These are phyloP conservation scores for Pyrrhoderma lamaoense DNA, from an alignment of 1,284 basidiomycete species.

Conservation along the genomic window DNA sequence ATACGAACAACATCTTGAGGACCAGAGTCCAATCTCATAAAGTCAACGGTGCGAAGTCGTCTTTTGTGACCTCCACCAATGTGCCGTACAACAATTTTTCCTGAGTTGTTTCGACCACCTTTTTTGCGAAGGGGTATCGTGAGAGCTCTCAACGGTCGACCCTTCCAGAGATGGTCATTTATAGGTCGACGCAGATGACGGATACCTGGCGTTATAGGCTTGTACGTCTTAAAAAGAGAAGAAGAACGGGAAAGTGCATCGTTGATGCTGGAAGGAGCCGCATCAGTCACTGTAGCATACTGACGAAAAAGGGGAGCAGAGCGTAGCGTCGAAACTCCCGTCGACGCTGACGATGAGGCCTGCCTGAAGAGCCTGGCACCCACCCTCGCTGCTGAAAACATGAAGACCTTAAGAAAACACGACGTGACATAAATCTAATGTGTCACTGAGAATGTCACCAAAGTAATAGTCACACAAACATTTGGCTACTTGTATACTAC, in stretches of 20 bases:
- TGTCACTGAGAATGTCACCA: background rate
- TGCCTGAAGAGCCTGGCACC: conserved; percentile 12
- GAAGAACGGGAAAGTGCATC: conserved; percentile 35
- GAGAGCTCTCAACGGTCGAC: conserved; percentile 76
- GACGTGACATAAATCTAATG: conserved; percentile 5
- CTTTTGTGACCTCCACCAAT: conserved; percentile 89
- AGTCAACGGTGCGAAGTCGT: conserved; percentile 85
- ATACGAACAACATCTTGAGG: conserved; percentile 87
- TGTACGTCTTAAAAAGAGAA: conserved; percentile 80
- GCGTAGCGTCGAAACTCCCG: background rate
- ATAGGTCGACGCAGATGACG: conserved; percentile 83
- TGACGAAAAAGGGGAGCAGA: conserved; percentile 18
- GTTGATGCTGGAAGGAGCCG: conserved; percentile 27
- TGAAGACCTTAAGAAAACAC: conserved; percentile 10
- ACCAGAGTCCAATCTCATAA: conserved; percentile 69
- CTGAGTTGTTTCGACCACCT: conserved; percentile 82
- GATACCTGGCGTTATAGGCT: conserved; percentile 80
- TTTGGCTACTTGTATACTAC: background rate
- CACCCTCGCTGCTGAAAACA: conserved; percentile 18
- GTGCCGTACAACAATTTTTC: conserved; percentile 83
- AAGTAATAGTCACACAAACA: background rate
- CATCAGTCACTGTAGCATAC: conserved; percentile 29
- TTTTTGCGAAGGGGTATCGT: conserved; percentile 79
- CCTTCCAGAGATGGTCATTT: conserved; percentile 77
- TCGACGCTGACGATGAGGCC: conserved; percentile 3